These are phyloP conservation scores for Phylloporus sp. DNA, from an alignment of 768 basidiomycete genomes.

Conservation along the genomic window DNA sequence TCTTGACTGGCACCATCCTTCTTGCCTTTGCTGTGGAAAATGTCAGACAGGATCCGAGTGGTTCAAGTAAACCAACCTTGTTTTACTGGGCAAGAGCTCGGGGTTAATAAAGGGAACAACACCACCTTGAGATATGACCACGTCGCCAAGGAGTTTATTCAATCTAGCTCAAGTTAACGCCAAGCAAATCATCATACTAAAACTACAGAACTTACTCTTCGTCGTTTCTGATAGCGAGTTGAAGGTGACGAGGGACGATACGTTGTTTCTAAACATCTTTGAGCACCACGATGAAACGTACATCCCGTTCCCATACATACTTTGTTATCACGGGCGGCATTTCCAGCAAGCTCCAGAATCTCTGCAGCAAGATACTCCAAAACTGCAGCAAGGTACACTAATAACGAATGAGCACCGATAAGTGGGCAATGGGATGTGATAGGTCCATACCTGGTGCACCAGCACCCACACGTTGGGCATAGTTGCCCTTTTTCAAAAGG, in stretches of 20 bases:
- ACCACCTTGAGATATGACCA: constrained; percentile 90
- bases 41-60: constrained; percentile 4
- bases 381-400: constrained; percentile 87
- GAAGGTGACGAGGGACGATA: constrained; percentile 91
- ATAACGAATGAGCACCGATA: neutral
- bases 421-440: constrained; percentile 9
- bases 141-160: constrained; percentile 78
- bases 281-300: neutral
- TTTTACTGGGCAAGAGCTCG: constrained; percentile 32
- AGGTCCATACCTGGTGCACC: constrained; percentile 68
- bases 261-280: constrained; percentile 62
- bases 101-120: constrained; percentile 67
- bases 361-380: constrained; percentile 92
- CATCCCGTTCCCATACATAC: constrained; percentile 5
- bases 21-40: constrained; percentile 29
- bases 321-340: constrained; percentile 51
- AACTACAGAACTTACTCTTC: constrained; percentile 58
- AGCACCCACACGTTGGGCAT: constrained; percentile 83
- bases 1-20: constrained; percentile 33
- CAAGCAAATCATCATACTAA: neutral
- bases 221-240: constrained; percentile 89
- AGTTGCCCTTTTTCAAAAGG: constrained; percentile 85
- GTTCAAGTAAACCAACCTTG: constrained; percentile 19
- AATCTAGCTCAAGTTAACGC: constrained; percentile 37
- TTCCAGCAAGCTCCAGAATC: constrained; percentile 89